Percentiles rank a stretch among this genome's conserved stretches.
These are phyloP conservation scores for Guadua angustifolia DNA, from an alignment of 176 grass and related monocot species.

Conservation along the genomic window DNA sequence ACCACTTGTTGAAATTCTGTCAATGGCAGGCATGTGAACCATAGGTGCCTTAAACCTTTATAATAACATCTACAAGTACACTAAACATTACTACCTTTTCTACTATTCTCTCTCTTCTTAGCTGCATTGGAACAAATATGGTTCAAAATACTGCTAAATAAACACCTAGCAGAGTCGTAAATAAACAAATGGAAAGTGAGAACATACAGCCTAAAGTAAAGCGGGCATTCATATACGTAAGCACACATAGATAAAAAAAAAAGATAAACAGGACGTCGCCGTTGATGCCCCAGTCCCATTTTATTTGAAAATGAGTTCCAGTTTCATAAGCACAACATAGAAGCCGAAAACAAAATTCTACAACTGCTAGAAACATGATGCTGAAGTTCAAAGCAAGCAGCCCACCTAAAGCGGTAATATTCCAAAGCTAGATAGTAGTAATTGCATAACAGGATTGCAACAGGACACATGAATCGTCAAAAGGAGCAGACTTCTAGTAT, in stretches of 20 bases:
- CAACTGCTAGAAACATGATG: conserved; percentile 13
- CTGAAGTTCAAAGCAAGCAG: conserved; percentile 25
- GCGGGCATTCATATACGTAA: neutral
- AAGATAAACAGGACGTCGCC: too few relatives aligned
- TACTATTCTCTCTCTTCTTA: conserved; percentile 98
- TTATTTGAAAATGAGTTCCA: too few relatives aligned
- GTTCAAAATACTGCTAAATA: conserved; percentile 42
- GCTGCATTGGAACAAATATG: conserved; percentile 55
- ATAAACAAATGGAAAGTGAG: neutral
- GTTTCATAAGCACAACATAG: neutral
- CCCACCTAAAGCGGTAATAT: conserved; percentile 13
- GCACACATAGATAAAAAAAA: too few relatives aligned
- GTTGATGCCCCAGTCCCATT: too few relatives aligned
- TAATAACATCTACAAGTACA: conserved; percentile 45
- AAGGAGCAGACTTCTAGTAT: too few relatives aligned
- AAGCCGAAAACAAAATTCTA: conserved; percentile 17
- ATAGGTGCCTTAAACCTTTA: conserved; percentile 31
- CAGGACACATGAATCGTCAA: conserved; percentile 22
- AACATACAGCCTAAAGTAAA: conserved; percentile 13
- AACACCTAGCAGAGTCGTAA: conserved; percentile 20
- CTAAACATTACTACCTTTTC: conserved; percentile 74
- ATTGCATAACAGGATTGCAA: conserved; percentile 6
- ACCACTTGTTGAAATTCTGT: conserved; percentile 49
- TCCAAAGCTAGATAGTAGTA: conserved; percentile 18
- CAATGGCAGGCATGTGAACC: conserved; percentile 54